These are phyloP conservation scores for Ceratobasidium sp. DNA, from an alignment of 1,284 basidiomycete genomes.

Conservation along the genomic window DNA sequence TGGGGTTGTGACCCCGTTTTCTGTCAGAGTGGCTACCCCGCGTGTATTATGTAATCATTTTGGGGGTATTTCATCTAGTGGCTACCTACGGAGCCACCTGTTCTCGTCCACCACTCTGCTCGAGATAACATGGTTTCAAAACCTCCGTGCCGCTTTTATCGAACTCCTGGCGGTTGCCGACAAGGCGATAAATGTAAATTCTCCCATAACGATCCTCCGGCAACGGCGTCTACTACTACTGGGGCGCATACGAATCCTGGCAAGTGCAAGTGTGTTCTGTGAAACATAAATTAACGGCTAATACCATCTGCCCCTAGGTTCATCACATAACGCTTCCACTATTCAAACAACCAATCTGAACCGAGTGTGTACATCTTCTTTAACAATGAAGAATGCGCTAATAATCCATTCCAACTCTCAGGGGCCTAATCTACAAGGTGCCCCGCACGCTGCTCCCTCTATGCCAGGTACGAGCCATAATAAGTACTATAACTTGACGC, in stretches of 20 bases:
- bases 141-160: conserved; percentile 35
- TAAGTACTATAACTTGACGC: neutral
- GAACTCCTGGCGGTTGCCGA: conserved; percentile 38
- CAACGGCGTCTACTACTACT: neutral
- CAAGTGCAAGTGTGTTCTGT: neutral
- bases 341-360: neutral
- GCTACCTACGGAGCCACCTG: conserved; percentile 20
- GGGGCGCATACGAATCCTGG: neutral
- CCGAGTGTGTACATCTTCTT: too few relatives aligned
- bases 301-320: neutral
- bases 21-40: conserved; percentile 9
- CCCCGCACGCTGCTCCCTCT: neutral
- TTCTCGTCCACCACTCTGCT: neutral
- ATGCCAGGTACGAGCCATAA: neutral
- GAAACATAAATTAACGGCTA: too few relatives aligned
- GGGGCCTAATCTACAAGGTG: too few relatives aligned
- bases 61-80: conserved; percentile 12
- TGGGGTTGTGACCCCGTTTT: too few relatives aligned
- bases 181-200: conserved; percentile 42
- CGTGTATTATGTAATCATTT: neutral
- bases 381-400: too few relatives aligned
- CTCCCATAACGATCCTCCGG: conserved; percentile 22
- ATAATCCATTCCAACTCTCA: too few relatives aligned
- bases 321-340: neutral
- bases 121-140: conserved; percentile 30